Base-by-base conservation (phyloP, 2,329 filamentous ascomycete genomes). In the Coniochaeta sp. region DNA sequence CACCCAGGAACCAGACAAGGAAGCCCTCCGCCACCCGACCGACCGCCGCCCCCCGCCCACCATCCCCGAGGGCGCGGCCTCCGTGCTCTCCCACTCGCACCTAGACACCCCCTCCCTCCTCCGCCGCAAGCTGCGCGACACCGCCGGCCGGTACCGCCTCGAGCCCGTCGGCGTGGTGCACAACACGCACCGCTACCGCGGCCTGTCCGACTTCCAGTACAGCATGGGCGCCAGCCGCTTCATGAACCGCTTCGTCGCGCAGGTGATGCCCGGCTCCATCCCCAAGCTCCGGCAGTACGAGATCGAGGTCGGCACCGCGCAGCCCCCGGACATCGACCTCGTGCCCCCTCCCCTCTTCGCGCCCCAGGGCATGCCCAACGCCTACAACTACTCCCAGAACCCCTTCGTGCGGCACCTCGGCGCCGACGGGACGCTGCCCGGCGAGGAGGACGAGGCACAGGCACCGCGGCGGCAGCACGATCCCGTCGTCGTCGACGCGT, bases 151-250 rank as follows among this genome's bases (percentile, higher is more conserved):
- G 9, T 93, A 93, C 70, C 74, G 80, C 4, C 81, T 91, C 32
- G 85, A 92, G 65, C 81, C 87, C 1, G 81, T 93, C 3, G 91
- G 91, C 8, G 74, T 86, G 22, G 83, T 97, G 62, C 84, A 87
- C 59, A 86, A 90, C 65, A 95, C 89, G 1, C 92, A 98, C 78
- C 85, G 93, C 40, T 99, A 96, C 73, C 85, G 93, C 70, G 87
- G 87, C 81, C 72, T 96, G 64, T 88, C 91, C 9, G 93, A 98
- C 73, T 96, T 96, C 69, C 91, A 96, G 68, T 93, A 88, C 74
- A 86, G 90, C 24, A 86, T 89, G 57, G 80, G 81, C 16, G 81
- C 83, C 38, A 88, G 88, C 54, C 77, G 82, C 0, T 90, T 96
- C 71, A 85, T 92, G 67, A 81, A 81, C 34, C 84, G 87, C 61